These are phyloP conservation scores for Amaranthus tricolor DNA, from an alignment of 179 eudicot genomes.

Conservation along the genomic window DNA sequence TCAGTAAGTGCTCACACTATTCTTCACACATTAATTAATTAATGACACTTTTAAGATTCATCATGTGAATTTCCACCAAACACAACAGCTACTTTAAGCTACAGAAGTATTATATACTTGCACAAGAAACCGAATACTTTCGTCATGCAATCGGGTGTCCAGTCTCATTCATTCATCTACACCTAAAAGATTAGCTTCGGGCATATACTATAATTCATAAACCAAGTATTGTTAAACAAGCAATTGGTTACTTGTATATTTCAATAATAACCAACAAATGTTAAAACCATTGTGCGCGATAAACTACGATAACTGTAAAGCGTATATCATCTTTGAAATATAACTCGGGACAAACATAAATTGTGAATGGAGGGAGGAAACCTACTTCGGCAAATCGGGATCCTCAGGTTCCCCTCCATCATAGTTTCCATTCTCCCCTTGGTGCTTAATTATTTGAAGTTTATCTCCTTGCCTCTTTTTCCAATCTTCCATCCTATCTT, in stretches of 20 bases:
- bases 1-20: conserved; percentile 2
- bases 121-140: background rate
- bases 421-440: conserved; percentile 51
- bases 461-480: conserved; percentile 82
- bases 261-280: conserved; percentile 8
- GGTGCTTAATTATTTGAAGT: conserved; percentile 67
- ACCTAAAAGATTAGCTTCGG: conserved; percentile 13
- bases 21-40: conserved; percentile 5
- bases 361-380: conserved; percentile 4
- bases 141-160: conserved; percentile 2
- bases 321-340: background rate
- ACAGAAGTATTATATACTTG: background rate
- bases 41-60: background rate
- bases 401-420: conserved; percentile 62
- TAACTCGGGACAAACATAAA: background rate
- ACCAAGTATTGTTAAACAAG: conserved; percentile 6
- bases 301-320: background rate
- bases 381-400: conserved; percentile 72
- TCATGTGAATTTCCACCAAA: background rate
- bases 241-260: conserved; percentile 1
- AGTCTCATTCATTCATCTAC: conserved; percentile 17
- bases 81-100: background rate
- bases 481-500: conserved; percentile 98
- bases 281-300: background rate
- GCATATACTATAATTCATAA: background rate